phyloP scores from a whole-genome alignment of 192 early-diverging fungal species.

The Gaertneriomyces semiglobifer region DNA sequence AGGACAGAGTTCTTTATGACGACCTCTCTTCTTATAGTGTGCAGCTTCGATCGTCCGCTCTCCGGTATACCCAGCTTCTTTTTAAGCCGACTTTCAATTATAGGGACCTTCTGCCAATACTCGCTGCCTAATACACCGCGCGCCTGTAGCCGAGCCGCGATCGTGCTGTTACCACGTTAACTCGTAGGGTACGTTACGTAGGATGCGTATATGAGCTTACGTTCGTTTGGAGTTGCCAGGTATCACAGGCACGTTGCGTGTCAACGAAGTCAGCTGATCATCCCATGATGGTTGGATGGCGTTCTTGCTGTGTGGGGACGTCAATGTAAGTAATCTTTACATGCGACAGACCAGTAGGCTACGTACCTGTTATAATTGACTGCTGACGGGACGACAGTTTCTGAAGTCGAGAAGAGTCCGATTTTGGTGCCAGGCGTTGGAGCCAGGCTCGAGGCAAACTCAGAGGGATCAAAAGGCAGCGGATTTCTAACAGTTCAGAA shows the following conservation, averaged over 20 bases:
- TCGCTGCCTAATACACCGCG: slow-evolving; percentile 33
- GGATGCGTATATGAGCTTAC: slow-evolving; percentile 8
- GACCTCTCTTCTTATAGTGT: background rate
- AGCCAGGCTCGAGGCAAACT: too few species aligned
- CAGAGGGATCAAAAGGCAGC: too few species aligned
- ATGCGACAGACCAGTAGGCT: too few species aligned
- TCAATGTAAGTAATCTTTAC: too few species aligned
- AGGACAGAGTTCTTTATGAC: slow-evolving; percentile 23
- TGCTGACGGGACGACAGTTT: too few species aligned
- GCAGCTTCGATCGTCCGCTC: background rate
- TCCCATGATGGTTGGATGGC: slow-evolving; percentile 18
- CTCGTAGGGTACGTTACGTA: too few species aligned
- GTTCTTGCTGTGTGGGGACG: too few species aligned
- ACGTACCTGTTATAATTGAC: too few species aligned
- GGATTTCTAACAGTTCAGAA: too few species aligned
- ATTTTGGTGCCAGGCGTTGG: too few species aligned
- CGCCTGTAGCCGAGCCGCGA: slow-evolving; percentile 31
- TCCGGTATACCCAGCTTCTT: background rate
- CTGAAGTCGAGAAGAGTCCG: too few species aligned
- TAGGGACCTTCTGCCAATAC: slow-evolving; percentile 21
- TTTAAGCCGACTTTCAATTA: slow-evolving; percentile 17
- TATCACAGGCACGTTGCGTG: slow-evolving; percentile 27
- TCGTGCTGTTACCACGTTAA: slow-evolving; percentile 13
- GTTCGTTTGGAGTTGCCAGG: slow-evolving; percentile 18
- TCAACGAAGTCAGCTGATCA: slow-evolving; percentile 23